Base-by-base conservation (phyloP, 345 rosid genomes). In the Erucastrum elatum region DNA sequence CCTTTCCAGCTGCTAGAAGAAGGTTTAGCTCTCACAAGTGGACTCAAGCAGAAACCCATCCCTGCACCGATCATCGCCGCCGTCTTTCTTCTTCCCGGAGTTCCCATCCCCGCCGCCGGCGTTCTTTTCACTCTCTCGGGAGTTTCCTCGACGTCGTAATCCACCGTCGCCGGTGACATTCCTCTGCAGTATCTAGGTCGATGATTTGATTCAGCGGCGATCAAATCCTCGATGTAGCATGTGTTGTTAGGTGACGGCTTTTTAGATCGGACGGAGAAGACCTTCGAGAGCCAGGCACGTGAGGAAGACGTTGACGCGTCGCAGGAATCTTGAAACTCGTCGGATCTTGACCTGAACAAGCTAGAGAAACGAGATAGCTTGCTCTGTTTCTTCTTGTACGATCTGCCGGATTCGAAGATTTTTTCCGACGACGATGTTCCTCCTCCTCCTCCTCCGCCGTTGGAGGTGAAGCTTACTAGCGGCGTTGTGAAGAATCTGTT, bases 1-100 rank as follows among this genome's bases (percentile, higher is more conserved):
- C 82, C 84, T 82, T 85, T 90, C 81, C 90, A 87, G 58, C 69
- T 88, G 58, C 69, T 88, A 88, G 93, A 85, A 15, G 84, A 84
- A 69, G 98, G 99, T 76, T 96, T 96, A 37, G 94, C 86, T 81
- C 99, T 87, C 64, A 93, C 94, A 15, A 96, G 81, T 31, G 99
- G 99, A 77, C 96, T 93, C 83, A 95, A 75, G 79, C 98, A 95
- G 80, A 95, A 90, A 30, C 88, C 82, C 68, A 93, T 82, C 29
- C 90, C 90, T 0, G 98, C 66, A 13, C 81, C 65, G 66, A 26
- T 49, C 84, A 8, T 51, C 59, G 34, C 68, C 59, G 34, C 68
- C 80, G 78, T 79, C 76, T 81, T 81, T 66, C 51, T 65, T 34
- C 83, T 76, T 30, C 73, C 80, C 60, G 83, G 80, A 60, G 83